Percentiles rank a stretch among this genome's conserved stretches.
Evolutionary conservation across 192 early-diverging fungal species (phyloP).

Genomic region (Obelidium mucronatum): DNA sequence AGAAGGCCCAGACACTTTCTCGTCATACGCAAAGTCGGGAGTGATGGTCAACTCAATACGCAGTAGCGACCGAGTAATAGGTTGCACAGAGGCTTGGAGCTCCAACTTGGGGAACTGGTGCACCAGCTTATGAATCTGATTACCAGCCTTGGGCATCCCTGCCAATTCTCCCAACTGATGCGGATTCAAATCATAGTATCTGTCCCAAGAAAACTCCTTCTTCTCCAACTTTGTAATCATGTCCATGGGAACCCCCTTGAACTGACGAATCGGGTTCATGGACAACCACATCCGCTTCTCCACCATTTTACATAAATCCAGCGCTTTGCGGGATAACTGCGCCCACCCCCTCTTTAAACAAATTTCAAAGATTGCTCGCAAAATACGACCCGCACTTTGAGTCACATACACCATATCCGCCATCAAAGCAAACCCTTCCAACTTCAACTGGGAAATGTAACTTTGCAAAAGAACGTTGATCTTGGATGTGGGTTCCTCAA

Average conservation of each 20-base stretch:
- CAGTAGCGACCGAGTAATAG: slow-evolving; percentile 89
- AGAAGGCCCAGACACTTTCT: slow-evolving; percentile 77
- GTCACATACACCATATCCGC: slow-evolving; percentile 99
- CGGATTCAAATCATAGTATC: slow-evolving; percentile 92
- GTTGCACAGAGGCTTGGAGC: slow-evolving; percentile 88
- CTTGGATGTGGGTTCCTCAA: slow-evolving; percentile 92
- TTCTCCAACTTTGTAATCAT: slow-evolving; percentile 88
- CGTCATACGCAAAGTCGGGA: slow-evolving; percentile 95
- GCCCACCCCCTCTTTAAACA: slow-evolving; percentile 94
- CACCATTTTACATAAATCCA: slow-evolving; percentile 98
- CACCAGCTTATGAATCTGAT: slow-evolving; percentile 85
- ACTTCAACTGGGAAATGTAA: slow-evolving; percentile 92
- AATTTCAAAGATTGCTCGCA: slow-evolving; percentile 97
- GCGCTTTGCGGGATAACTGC: slow-evolving; percentile 82
- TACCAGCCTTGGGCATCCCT: slow-evolving; percentile 86
- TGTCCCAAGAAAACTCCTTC: slow-evolving; percentile 94
- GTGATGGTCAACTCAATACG: slow-evolving; percentile 91
- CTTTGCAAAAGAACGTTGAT: slow-evolving; percentile 93
- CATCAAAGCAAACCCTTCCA: slow-evolving; percentile 94
- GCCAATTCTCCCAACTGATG: slow-evolving; percentile 94
- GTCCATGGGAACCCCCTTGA: slow-evolving; percentile 78
- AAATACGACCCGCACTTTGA: slow-evolving; percentile 90
- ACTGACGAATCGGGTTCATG: slow-evolving; percentile 96
- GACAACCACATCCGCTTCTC: slow-evolving; percentile 94
- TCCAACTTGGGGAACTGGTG: slow-evolving; percentile 96